These are phyloP conservation scores for Calonectria naviculata DNA, from an alignment of 2,329 filamentous ascomycete species.

Conservation along the genomic window DNA sequence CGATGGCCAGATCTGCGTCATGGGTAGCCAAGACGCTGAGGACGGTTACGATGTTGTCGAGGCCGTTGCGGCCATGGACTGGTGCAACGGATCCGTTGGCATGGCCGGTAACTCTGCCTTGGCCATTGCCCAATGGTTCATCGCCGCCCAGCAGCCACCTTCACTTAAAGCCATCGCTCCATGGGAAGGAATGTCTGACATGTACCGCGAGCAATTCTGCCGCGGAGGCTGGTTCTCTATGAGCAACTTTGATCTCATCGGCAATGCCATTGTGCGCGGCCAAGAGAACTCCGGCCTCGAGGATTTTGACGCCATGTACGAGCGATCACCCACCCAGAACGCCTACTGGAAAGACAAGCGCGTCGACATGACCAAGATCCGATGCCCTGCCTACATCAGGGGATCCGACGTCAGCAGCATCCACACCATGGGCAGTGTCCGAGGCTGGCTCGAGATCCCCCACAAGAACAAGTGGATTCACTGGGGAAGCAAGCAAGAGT, in stretches of 20 bases:
- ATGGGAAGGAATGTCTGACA: conserved; percentile 24
- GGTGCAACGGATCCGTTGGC: conserved; percentile 44
- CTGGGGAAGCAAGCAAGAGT: conserved; percentile 33
- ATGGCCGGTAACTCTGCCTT: conserved; percentile 42
- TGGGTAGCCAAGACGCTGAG: conserved; percentile 36
- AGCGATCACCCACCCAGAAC: background rate
- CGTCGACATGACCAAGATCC: conserved; percentile 26
- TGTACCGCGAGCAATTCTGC: conserved; percentile 23
- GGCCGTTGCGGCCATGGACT: conserved; percentile 39
- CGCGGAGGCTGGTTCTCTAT: conserved; percentile 26
- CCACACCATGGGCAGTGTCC: conserved; percentile 35
- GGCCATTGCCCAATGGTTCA: conserved; percentile 38
- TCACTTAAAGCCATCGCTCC: conserved; percentile 42
- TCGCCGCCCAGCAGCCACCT: conserved; percentile 30
- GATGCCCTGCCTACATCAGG: conserved; percentile 29
- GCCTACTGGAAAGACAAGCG: conserved; percentile 26
- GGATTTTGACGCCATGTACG: conserved; percentile 16
- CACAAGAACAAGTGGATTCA: conserved; percentile 35
- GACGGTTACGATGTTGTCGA: conserved; percentile 44
- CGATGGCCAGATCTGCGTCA: conserved; percentile 14
- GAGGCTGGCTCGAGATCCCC: conserved; percentile 32
- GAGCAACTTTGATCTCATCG: conserved; percentile 23
- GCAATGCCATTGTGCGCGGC: conserved; percentile 9
- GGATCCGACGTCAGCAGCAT: conserved; percentile 36
- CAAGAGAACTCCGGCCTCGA: background rate